Evolutionary conservation across 169 alveolate species (phyloP).

Genomic region (Amoebophrya sp.): DNA sequence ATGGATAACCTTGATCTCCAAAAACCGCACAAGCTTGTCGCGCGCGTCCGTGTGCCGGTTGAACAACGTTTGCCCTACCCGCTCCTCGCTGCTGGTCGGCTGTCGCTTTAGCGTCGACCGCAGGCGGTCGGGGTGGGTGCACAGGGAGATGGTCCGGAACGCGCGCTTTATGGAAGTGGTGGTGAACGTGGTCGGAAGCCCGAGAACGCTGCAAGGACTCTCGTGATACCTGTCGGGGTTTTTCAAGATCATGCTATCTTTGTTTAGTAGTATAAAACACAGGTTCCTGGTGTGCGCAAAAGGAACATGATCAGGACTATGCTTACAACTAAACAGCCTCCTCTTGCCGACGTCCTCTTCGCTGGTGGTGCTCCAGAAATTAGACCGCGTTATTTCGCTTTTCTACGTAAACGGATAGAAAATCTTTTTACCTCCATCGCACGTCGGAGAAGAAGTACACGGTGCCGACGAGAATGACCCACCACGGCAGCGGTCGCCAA

Average conservation of each 20-base stretch:
- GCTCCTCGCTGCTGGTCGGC: not conserved
- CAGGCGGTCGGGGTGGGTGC: not conserved
- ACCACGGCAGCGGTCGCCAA: not conserved
- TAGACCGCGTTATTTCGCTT: not conserved
- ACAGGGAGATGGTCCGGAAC: not conserved
- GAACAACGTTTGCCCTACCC: not conserved
- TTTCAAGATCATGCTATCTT: not conserved
- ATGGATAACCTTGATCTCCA: not conserved
- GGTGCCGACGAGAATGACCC: not conserved
- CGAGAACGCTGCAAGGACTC: not conserved
- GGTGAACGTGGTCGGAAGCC: not conserved
- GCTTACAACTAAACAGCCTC: not conserved
- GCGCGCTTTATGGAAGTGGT: not conserved
- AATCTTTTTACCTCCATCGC: not conserved
- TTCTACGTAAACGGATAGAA: too few relatives aligned
- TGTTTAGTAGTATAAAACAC: not conserved
- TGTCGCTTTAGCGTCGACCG: not conserved
- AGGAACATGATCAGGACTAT: not conserved
- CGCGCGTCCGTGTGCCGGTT: not conserved
- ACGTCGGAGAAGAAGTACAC: not conserved
- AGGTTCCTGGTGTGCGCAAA: not conserved
- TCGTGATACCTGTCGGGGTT: not conserved
- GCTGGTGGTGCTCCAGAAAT: not conserved
- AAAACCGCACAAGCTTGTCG: not conserved
- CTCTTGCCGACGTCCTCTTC: not conserved